phyloP scores from a whole-genome alignment of 495 filamentous ascomycete species.

The Penicillium dipodomyicola region DNA sequence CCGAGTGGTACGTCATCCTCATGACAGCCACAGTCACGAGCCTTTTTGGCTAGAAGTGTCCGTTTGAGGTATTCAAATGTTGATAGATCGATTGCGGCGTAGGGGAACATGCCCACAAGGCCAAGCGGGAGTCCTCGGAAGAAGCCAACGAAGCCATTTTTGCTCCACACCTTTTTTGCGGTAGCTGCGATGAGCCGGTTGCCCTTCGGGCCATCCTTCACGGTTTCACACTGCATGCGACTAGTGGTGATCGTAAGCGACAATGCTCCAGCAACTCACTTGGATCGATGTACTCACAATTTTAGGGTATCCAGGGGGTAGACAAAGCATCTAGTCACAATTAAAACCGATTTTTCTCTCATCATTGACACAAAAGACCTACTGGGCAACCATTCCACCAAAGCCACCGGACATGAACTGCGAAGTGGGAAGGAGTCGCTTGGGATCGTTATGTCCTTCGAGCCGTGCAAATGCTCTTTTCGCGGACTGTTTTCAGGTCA shows the following conservation, averaged over 20 bases:
- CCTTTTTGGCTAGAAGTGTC: conserved; percentile 64
- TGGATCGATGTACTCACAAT: conserved; percentile 58
- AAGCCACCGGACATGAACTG: conserved; percentile 89
- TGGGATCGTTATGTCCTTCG: conserved; percentile 85
- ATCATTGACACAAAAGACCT: conserved; percentile 28
- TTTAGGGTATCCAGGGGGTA: conserved; percentile 98
- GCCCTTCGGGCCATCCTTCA: conserved; percentile 77
- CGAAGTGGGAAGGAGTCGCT: conserved; percentile 72
- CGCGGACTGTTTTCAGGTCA: conserved; percentile 57
- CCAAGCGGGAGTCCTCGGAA: conserved; percentile 94
- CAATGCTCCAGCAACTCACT: background rate
- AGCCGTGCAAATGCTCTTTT: conserved; percentile 82
- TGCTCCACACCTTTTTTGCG: conserved; percentile 76
- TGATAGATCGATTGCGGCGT: conserved; percentile 92
- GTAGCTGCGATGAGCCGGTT: conserved; percentile 82
- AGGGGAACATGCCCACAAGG: conserved; percentile 93
- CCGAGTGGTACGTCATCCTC: conserved; percentile 78
- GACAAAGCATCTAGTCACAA: conserved; percentile 66
- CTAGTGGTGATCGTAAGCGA: conserved; percentile 35
- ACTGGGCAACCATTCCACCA: conserved; percentile 92
- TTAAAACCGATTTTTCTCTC: conserved; percentile 20
- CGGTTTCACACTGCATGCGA: conserved; percentile 92
- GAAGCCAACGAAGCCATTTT: conserved; percentile 69
- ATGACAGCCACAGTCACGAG: conserved; percentile 64
- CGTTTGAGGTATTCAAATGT: conserved; percentile 93